phyloP scores from a whole-genome alignment of 495 filamentous ascomycete species.

The Chaetomium fimeti region DNA sequence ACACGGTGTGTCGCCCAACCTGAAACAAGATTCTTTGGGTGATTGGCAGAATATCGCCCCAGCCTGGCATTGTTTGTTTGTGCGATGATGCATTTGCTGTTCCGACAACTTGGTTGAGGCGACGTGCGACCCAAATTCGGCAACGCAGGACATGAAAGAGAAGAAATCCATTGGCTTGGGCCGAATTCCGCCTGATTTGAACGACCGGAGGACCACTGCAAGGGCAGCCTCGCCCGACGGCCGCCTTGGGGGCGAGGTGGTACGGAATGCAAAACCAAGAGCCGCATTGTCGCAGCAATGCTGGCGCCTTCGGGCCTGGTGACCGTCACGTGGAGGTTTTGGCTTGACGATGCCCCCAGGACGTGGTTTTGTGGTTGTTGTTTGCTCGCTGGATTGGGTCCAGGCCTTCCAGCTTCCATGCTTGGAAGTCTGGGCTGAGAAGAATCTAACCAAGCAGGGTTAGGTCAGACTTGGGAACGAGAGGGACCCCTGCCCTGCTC shows the following conservation, averaged over 20 bases:
- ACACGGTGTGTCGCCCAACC: slow-evolving; percentile 1
- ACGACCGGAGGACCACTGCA: background rate
- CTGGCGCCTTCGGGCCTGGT: no score
- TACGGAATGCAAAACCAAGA: background rate
- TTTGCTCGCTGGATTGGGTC: background rate
- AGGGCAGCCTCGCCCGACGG: background rate
- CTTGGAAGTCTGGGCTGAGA: background rate
- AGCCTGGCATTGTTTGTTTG: background rate
- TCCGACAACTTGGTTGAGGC: background rate
- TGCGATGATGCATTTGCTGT: background rate
- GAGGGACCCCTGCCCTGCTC: no score
- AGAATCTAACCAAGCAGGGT: background rate
- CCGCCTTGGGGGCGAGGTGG: no score
- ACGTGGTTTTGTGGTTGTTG: background rate
- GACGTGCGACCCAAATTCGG: background rate
- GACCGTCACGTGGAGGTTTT: no score
- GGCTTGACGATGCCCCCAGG: no score
- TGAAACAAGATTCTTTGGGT: slow-evolving; percentile 4
- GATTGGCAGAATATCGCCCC: background rate
- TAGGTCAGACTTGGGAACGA: background rate
- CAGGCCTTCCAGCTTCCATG: background rate
- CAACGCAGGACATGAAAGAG: background rate
- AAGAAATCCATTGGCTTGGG: background rate
- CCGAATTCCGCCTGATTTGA: background rate
- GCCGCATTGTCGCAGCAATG: background rate